These are phyloP conservation scores for Corynespora cassiicola DNA, from an alignment of 2,329 filamentous ascomycete genomes.

Conservation along the genomic window DNA sequence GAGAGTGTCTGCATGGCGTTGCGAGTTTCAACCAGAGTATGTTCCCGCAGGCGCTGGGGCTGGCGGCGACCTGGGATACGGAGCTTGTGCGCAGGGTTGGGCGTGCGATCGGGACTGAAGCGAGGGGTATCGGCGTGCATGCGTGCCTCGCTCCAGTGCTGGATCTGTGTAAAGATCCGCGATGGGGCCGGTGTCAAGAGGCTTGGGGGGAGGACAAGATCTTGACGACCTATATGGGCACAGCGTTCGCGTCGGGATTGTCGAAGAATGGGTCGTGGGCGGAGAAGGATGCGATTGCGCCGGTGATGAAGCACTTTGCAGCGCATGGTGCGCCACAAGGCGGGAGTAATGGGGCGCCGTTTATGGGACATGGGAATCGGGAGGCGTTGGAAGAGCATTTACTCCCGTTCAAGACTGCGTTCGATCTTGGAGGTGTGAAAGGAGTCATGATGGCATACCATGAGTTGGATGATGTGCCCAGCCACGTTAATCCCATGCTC, in stretches of 20 bases:
- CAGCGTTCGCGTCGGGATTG: slow-evolving; percentile 51
- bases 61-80: slow-evolving; percentile 52
- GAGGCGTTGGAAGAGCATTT: slow-evolving; percentile 53
- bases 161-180: slow-evolving; percentile 52
- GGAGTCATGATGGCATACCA: slow-evolving; percentile 57
- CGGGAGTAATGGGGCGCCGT: slow-evolving; percentile 53
- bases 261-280: slow-evolving; percentile 54
- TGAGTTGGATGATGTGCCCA: slow-evolving; percentile 51
- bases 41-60: slow-evolving; percentile 51
- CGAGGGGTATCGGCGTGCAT: slow-evolving; percentile 53
- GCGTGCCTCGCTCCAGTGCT: slow-evolving; percentile 54
- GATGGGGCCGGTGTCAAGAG: slow-evolving; percentile 55
- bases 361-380: slow-evolving; percentile 52
- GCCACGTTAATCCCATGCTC: slow-evolving; percentile 48
- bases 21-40: slow-evolving; percentile 55
- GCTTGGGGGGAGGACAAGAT: slow-evolving; percentile 57
- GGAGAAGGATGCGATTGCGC: slow-evolving; percentile 51
- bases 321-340: slow-evolving; percentile 53
- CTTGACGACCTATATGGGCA: slow-evolving; percentile 53
- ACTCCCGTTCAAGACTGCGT: slow-evolving; percentile 51
- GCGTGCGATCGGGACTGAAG: slow-evolving; percentile 51
- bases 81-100: slow-evolving; percentile 52
- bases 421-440: slow-evolving; percentile 51
- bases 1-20: slow-evolving; percentile 54
- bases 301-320: slow-evolving; percentile 56